These are phyloP conservation scores for Talaromyces adpressus DNA, from an alignment of 495 filamentous ascomycete species.

Conservation along the genomic window DNA sequence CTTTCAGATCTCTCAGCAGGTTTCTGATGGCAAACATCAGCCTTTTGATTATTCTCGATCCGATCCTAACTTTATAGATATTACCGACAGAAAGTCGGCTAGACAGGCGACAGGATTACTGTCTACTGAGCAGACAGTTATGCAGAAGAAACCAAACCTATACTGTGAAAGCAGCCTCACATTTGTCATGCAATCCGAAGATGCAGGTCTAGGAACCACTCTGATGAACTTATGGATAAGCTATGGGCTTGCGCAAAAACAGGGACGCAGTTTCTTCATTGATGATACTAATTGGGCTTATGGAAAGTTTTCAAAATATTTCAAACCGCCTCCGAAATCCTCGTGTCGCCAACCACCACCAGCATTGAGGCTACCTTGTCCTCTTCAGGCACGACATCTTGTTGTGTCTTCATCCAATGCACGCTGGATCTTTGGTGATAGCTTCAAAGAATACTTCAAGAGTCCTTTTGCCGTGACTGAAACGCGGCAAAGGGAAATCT, in stretches of 20 bases:
- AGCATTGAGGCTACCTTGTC: constrained; percentile 62
- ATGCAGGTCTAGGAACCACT: constrained; percentile 61
- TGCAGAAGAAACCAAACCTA: constrained; percentile 20
- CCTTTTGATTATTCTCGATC: constrained; percentile 44
- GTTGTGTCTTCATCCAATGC: constrained; percentile 60
- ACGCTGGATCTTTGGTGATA: constrained; percentile 46
- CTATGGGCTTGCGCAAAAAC: constrained; percentile 63
- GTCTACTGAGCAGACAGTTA: constrained; percentile 18
- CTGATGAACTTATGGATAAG: constrained; percentile 69
- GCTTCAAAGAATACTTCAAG: constrained; percentile 44
- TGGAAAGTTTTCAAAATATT: constrained; percentile 60
- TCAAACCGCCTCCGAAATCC: constrained; percentile 50
- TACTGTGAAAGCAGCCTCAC: constrained; percentile 62
- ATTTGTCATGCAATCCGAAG: constrained; percentile 58
- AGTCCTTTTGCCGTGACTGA: constrained; percentile 37
- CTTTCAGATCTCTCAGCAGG: constrained; percentile 42
- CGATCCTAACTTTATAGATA: constrained; percentile 62
- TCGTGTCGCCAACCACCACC: constrained; percentile 53
- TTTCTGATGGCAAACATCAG: constrained; percentile 36
- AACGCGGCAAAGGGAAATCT: constrained; percentile 46
- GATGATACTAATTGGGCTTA: constrained; percentile 74
- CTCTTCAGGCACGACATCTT: constrained; percentile 59
- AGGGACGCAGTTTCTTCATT: constrained; percentile 65
- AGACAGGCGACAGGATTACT: constrained; percentile 46
- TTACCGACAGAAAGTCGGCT: constrained; percentile 48